Base-by-base conservation (phyloP, 176 grass and related monocot genomes). In the Hsuehochloa calcarea region DNA sequence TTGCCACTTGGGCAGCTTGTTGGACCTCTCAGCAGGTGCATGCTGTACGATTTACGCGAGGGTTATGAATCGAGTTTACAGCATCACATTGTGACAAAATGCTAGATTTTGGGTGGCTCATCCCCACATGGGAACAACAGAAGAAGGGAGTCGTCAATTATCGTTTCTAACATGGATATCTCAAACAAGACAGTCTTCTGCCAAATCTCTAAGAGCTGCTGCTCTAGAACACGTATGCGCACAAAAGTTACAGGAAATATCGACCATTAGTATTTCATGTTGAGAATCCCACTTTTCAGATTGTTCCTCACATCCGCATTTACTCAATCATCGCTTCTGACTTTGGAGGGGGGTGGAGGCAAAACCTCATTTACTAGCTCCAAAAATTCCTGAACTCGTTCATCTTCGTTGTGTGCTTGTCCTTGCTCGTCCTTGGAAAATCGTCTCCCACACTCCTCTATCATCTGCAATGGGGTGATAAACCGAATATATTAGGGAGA, bases 361-460 rank as follows among this genome's bases (percentile, higher is more conserved):
- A 89, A 89, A 65, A 89, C 67, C 72, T 89, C 89, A 1, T 89
- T 78, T 35, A 91, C 81, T 40, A 91, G 40, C 43, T 87, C 43
- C 72, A 91, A 26, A 27, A 94, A 72, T 22, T 87, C 87, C 5
- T 80, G 5, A 58, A 81, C 81, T 31, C 85, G 49, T 31, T 83
- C 17, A 0, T 81, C 64, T 43, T 82, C 91, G 0, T 78, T 2
- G 4, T 59, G 40, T 47, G 38, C 4, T 56, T 67, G 59, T 87
- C 72, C 85, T 20, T 89, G 8, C 4, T 56, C 61, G 59, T 87
- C 72, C 85, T 20, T 89, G 8, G 29, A 27, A 69, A 91, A 84
- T 70, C 89, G 85, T n/a, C 37, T 81, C 3, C 38, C 87, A 7
- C 89, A 94, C 39, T 91, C 70, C 78, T 89, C 87, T 82, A 87